A percentile compares a stretch with the other conserved stretches of the same genome.
Conservation (phyloP, 2,329 filamentous ascomycete species). For the Lachnellula subtilissima region DNA sequence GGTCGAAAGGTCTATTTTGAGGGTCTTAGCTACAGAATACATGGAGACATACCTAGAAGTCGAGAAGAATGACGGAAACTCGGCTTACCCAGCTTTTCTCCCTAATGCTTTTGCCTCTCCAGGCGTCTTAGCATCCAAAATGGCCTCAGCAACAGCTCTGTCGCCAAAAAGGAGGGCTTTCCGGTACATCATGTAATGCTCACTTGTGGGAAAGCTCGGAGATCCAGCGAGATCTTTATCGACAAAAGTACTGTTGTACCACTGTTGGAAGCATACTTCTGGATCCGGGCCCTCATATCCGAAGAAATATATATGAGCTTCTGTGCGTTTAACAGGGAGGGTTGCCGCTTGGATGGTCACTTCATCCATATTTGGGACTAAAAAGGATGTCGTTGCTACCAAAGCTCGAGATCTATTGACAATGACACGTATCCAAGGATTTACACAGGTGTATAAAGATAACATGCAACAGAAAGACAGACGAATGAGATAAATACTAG, state of each 20-base stretch:
- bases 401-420: too few relatives aligned
- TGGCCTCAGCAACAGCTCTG: neutral
- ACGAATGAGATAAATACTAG: too few relatives aligned
- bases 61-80: neutral
- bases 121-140: conserved; percentile 1
- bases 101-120: conserved; percentile 5
- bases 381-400: neutral
- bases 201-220: conserved; percentile 1
- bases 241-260: neutral
- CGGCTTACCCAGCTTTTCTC: conserved; percentile 6
- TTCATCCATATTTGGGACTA: conserved; percentile 7
- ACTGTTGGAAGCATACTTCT: conserved; percentile 7
- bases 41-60: neutral
- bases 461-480: too few relatives aligned
- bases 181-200: conserved; percentile 9
- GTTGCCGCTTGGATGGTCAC: neutral
- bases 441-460: too few relatives aligned
- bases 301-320: conserved; percentile 2
- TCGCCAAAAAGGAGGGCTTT: conserved; percentile 7
- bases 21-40: neutral
- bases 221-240: neutral
- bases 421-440: too few relatives aligned
- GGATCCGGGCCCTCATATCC: conserved; percentile 4
- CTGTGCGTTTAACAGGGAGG: conserved; percentile 4
- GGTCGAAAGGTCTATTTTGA: neutral